A percentile compares a stretch with the other conserved stretches of the same genome.
These are phyloP conservation scores for Pseudocercospora macadamiae DNA, from an alignment of 2,329 filamentous ascomycete genomes.

Conservation along the genomic window DNA sequence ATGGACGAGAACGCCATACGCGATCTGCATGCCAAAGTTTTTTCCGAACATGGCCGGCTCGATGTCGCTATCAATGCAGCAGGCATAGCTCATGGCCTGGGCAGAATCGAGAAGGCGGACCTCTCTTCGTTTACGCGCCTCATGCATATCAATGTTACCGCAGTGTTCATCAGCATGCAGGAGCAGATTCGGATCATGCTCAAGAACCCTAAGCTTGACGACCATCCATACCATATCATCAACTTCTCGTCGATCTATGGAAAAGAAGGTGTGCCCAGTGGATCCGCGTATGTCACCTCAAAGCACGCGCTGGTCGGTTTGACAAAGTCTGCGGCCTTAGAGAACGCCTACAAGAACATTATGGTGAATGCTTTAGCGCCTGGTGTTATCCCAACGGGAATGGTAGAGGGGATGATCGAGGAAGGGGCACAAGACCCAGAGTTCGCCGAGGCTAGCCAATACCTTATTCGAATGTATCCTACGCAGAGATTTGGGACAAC, in stretches of 20 bases:
- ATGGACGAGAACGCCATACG: not conserved
- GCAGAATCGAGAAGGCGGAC: not conserved
- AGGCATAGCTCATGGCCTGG: not conserved
- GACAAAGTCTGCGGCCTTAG: slow-evolving; percentile 40
- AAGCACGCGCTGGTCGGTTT: slow-evolving; percentile 48
- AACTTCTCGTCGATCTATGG: slow-evolving; percentile 46
- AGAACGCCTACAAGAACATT: slow-evolving; percentile 15
- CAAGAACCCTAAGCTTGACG: not conserved
- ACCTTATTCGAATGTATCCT: not conserved
- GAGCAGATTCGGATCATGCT: slow-evolving; percentile 4
- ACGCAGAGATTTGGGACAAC: not conserved
- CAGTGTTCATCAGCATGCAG: slow-evolving; percentile 5
- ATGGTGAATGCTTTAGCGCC: slow-evolving; percentile 22
- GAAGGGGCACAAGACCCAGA: not conserved
- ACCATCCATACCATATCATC: slow-evolving; percentile 34
- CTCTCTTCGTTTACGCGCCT: not conserved
- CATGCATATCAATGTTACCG: slow-evolving; percentile 3
- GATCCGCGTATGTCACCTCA: slow-evolving; percentile 38
- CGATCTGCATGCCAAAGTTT: not conserved
- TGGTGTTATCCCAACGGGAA: slow-evolving; percentile 20
- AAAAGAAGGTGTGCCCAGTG: slow-evolving; percentile 43
- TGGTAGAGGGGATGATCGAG: not conserved
- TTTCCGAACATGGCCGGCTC: not conserved
- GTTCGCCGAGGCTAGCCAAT: not conserved
- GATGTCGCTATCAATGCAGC: slow-evolving; percentile 7